Evolutionary conservation across 2,329 filamentous ascomycete species (phyloP).

Genomic region (Colletotrichum tropicicola): DNA sequence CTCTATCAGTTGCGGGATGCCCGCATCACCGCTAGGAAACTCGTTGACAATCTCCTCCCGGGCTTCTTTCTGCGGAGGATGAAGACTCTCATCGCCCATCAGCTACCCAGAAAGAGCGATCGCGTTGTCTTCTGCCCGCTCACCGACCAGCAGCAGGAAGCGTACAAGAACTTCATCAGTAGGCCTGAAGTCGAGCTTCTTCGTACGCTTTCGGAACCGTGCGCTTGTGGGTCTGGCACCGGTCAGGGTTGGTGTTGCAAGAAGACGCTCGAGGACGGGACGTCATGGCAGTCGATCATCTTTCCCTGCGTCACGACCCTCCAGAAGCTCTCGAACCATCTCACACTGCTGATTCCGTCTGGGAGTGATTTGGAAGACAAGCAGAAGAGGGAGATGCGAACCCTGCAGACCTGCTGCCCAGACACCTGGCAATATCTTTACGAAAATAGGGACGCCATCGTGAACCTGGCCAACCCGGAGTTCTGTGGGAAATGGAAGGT

Average conservation of each 20-base stretch:
- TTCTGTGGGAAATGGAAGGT: constrained; percentile 99
- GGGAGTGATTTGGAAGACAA: constrained; percentile 70
- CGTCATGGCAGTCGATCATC: constrained; percentile 78
- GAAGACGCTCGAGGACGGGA: constrained; percentile 65
- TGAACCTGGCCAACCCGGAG: constrained; percentile 84
- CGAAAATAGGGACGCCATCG: constrained; percentile 77
- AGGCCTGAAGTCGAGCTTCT: constrained; percentile 77
- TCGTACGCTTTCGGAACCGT: constrained; percentile 71
- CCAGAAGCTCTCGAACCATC: constrained; percentile 90
- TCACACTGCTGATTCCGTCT: constrained; percentile 84
- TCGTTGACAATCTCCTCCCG: constrained; percentile 88
- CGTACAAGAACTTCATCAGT: constrained; percentile 84
- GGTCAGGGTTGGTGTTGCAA: constrained; percentile 87
- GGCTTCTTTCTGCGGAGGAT: constrained; percentile 91
- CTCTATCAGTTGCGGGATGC: constrained; percentile 82
- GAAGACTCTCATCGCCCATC: constrained; percentile 91
- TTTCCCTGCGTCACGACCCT: constrained; percentile 86
- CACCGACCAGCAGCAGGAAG: constrained; percentile 80
- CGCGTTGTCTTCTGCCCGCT: constrained; percentile 94
- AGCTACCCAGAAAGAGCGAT: constrained; percentile 94
- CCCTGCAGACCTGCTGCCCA: constrained; percentile 79
- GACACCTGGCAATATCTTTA: constrained; percentile 80
- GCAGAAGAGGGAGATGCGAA: constrained; percentile 79
- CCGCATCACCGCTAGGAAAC: constrained; percentile 81
- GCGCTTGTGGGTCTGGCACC: constrained; percentile 74